Base-by-base conservation (phyloP, 1,284 basidiomycete species). In the Cryptococcus sp. region DNA sequence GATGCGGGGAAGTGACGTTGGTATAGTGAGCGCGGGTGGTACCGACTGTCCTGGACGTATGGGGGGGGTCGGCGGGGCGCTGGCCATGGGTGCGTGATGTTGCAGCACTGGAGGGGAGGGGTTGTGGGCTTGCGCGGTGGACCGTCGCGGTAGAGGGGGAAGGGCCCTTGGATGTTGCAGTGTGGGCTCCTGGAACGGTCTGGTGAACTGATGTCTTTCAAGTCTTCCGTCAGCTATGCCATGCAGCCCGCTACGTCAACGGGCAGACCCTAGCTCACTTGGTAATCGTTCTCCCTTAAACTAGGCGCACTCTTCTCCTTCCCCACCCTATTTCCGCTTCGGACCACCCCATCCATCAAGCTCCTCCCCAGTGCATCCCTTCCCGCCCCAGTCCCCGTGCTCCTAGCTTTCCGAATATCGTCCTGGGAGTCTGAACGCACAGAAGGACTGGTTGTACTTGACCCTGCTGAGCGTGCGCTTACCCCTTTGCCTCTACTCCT, bases 241-340 rank as follows among this genome's bases (percentile, higher is more conserved):
- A 21, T 36, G 39, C 8, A 12, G 46, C 18, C n/a, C 12, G 11
- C 11, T n/a, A 13, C 7, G 18, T 16, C 7, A 24, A 23, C 8
- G 18, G 16, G 3, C 16, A 3, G 38, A n/a, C 33, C 28, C 12
- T 24, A 13, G 45, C 58, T 35, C 33, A 56, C 58, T 36, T 50
- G 46, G n/a, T 60, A 53, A 13, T 47, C 46, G 36, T 46, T 51
- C n/a, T 51, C 54, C 9, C 46, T 46, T 23, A 28, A 50, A 40
- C 28, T 42, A 5, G 24, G 1, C 15, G 20, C 16, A 16, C 9
- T n/a, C 6, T 28, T 35, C 7, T 23, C 37, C 28, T 44, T n/a
- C n/a, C n/a, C n/a, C n/a, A n/a, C n/a, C n/a, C n/a, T n/a, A n/a
- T n/a, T 47, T 33, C 28, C 28, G 28, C 28, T 33, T 9, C 28